Percentiles rank a stretch among this genome's conserved stretches.
Evolutionary conservation across 2,329 filamentous ascomycete species (phyloP).

Genomic region (Aspergillus aculeatus): DNA sequence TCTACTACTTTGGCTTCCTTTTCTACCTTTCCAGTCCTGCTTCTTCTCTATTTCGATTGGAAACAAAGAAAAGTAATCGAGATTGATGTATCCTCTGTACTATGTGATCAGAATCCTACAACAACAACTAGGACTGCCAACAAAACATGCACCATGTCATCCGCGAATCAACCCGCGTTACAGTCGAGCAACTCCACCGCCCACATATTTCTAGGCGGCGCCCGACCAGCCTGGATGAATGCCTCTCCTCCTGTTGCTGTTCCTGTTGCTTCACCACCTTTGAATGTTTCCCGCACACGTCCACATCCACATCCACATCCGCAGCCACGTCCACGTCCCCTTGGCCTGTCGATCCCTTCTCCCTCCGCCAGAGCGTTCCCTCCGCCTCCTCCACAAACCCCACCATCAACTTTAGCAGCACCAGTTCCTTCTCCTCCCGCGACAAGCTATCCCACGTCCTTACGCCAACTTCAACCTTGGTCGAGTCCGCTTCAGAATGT

Average conservation of each 20-base stretch:
- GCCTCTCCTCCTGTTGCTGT: background rate
- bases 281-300: background rate
- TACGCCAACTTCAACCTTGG: background rate
- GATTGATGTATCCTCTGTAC: too few relatives aligned
- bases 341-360: background rate
- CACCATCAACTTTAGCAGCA: slow-evolving; percentile 6
- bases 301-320: background rate
- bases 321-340: background rate
- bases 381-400: background rate
- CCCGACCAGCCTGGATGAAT: slow-evolving; percentile 42
- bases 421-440: background rate
- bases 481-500: background rate
- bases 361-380: background rate
- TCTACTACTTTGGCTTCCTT: too few relatives aligned
- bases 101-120: too few relatives aligned
- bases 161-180: slow-evolving; percentile 9
- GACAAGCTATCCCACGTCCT: slow-evolving; percentile 18
- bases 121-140: too few relatives aligned
- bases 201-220: slow-evolving; percentile 39
- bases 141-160: background rate
- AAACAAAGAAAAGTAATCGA: too few relatives aligned
- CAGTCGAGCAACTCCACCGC: slow-evolving; percentile 41
- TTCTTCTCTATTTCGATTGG: too few relatives aligned
- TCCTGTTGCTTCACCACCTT: background rate
- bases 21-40: too few relatives aligned